These are phyloP conservation scores for Ajuga chamaepitys DNA, from an alignment of 257 asterid genomes.

Conservation along the genomic window DNA sequence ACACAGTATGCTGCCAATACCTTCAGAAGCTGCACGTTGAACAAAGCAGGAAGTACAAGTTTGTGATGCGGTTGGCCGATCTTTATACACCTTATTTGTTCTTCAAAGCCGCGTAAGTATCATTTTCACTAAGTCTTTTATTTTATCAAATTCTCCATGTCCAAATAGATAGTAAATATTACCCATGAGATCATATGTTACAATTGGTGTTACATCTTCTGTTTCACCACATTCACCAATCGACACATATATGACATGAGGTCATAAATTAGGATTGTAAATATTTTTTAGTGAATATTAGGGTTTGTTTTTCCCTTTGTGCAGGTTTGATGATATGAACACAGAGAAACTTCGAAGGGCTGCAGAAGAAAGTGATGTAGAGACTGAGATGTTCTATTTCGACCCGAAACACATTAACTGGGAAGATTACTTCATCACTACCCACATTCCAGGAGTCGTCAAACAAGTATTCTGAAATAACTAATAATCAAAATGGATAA, in stretches of 20 bases:
- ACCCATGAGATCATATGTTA: no score
- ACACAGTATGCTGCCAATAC: no score
- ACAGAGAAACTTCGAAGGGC: slow-evolving; percentile 33
- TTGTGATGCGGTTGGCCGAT: slow-evolving; percentile 27
- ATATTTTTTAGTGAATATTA: no score
- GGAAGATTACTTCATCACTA: slow-evolving; percentile 41
- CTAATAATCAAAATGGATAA: no score
- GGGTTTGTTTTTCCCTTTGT: no score
- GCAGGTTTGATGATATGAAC: no score
- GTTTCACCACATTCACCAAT: no score
- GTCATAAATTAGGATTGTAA: no score
- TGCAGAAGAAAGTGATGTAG: slow-evolving; percentile 22
- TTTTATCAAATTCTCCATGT: no score
- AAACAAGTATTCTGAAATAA: slow-evolving; percentile 25
- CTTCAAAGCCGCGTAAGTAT: slow-evolving; percentile 32
- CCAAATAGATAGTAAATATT: no score
- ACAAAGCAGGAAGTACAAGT: slow-evolving; percentile 18
- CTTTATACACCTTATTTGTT: slow-evolving; percentile 39
- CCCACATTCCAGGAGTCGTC: slow-evolving; percentile 41
- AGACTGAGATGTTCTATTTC: slow-evolving; percentile 35
- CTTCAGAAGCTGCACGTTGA: slow-evolving; percentile 16
- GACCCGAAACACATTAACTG: slow-evolving; percentile 41
- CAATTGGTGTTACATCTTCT: no score
- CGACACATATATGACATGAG: no score
- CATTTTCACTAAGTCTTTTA: background rate